Evolutionary conservation across 2,329 filamentous ascomycete species (phyloP).

Genomic region (Stagonosporopsis rhizophila): DNA sequence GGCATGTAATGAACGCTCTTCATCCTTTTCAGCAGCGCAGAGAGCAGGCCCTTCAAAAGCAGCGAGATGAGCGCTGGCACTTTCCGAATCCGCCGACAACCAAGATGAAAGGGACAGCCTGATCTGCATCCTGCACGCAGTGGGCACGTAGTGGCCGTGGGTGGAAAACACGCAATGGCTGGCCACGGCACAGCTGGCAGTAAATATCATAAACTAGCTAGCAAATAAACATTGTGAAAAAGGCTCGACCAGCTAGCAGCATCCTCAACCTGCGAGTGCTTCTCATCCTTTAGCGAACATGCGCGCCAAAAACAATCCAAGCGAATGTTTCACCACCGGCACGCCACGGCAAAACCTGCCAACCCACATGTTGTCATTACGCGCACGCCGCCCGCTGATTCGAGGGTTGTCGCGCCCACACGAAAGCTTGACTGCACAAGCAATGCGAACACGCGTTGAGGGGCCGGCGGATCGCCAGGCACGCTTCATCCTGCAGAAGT

Average conservation of each 20-base stretch:
- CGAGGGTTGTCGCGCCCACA: not conserved
- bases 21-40: not conserved
- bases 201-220: not conserved
- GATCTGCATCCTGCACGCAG: slow-evolving; percentile 12
- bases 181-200: too few relatives aligned
- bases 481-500: not conserved
- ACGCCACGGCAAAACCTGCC: not conserved
- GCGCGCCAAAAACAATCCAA: not conserved
- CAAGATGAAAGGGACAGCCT: slow-evolving; percentile 7
- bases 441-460: slow-evolving; percentile 8
- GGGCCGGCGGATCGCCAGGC: slow-evolving; percentile 6
- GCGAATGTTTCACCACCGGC: slow-evolving; percentile 12
- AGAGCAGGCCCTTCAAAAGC: not conserved
- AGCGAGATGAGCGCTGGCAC: slow-evolving; percentile 5
- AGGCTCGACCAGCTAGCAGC: too few relatives aligned
- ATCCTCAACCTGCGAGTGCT: not conserved
- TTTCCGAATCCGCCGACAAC: slow-evolving; percentile 5
- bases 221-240: too few relatives aligned
- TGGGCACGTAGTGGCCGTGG: not conserved
- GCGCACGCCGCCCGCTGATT: not conserved
- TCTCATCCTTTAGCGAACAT: not conserved
- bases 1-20: not conserved
- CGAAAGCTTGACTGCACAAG: slow-evolving; percentile 19
- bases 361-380: slow-evolving; percentile 6
- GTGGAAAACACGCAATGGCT: not conserved